A percentile compares a stretch with the other conserved stretches of the same genome.
phyloP scores from a whole-genome alignment of 192 early-diverging fungal genomes.

The Coemansia pectinata region DNA sequence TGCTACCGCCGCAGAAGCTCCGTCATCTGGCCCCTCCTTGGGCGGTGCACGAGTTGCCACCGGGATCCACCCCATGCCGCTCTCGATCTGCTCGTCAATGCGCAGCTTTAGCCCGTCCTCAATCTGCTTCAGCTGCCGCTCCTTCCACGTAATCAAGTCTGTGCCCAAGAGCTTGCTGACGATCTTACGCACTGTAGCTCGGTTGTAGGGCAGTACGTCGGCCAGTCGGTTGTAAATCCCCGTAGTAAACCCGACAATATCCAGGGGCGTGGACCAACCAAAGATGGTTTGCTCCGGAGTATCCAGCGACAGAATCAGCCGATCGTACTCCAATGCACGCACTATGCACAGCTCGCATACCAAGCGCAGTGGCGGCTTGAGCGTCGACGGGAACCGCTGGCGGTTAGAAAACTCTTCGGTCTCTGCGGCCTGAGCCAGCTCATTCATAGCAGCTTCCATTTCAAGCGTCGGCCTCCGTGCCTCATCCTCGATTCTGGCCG shows the following conservation, averaged over 20 bases:
- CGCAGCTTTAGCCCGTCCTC: conserved; percentile 53
- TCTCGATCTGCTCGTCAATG: conserved; percentile 50
- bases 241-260: conserved; percentile 49
- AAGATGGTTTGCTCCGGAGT: conserved; percentile 48
- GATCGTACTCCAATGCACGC: conserved; percentile 49
- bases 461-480: conserved; percentile 41
- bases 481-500: conserved; percentile 17
- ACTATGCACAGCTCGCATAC: conserved; percentile 56
- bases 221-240: conserved; percentile 41
- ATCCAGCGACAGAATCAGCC: conserved; percentile 26
- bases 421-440: conserved; percentile 23
- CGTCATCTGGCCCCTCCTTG: conserved; percentile 28
- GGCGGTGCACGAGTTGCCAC: conserved; percentile 24
- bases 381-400: conserved; percentile 50
- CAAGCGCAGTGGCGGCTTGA: conserved; percentile 49
- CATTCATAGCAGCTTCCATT: conserved; percentile 22
- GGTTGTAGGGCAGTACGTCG: conserved; percentile 48
- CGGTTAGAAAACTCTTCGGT: conserved; percentile 46
- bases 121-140: conserved; percentile 52
- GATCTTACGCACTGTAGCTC: conserved; percentile 52
- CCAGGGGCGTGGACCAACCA: conserved; percentile 49
- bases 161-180: conserved; percentile 47
- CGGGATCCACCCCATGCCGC: conserved; percentile 50
- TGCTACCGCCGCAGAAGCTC: neutral
- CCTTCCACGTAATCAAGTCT: conserved; percentile 54